These are phyloP conservation scores for Rhododendron molle DNA, from an alignment of 148 eudicot species.

Conservation along the genomic window DNA sequence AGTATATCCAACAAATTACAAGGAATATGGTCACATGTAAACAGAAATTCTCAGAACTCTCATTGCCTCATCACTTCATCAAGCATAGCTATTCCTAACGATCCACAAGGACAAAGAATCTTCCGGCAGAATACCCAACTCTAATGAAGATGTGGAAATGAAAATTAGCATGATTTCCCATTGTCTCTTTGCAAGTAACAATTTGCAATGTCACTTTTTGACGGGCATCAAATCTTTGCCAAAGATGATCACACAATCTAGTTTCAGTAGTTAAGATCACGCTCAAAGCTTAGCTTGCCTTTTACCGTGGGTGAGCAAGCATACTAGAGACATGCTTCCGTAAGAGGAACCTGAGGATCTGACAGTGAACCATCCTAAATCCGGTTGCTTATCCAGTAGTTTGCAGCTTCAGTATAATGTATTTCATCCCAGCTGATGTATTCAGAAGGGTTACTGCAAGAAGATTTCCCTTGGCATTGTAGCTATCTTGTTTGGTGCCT, in stretches of 20 bases:
- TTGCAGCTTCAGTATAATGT: constrained; percentile 57
- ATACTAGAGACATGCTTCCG: constrained; percentile 25
- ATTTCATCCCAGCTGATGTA: constrained; percentile 42
- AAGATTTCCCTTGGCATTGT: not conserved
- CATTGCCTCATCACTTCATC: not conserved
- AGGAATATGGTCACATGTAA: too few relatives aligned
- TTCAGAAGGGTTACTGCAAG: constrained; percentile 24
- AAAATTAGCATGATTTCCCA: not conserved
- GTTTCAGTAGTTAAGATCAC: not conserved
- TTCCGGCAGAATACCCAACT: not conserved
- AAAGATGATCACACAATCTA: not conserved
- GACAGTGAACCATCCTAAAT: constrained; percentile 39
- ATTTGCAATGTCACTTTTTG: not conserved
- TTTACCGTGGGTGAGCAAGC: not conserved
- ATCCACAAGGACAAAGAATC: not conserved
- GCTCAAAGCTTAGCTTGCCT: not conserved
- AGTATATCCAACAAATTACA: not conserved
- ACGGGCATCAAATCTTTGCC: not conserved
- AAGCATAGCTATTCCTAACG: not conserved
- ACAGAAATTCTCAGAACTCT: not conserved
- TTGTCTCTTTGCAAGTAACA: not conserved
- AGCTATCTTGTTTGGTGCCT: too few relatives aligned
- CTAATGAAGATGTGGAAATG: not conserved
- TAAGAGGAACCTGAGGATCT: constrained; percentile 39
- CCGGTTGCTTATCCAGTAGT: constrained; percentile 39